Base-by-base conservation (phyloP, 1,139 yeast species). In the Diutina scorzettiae region DNA sequence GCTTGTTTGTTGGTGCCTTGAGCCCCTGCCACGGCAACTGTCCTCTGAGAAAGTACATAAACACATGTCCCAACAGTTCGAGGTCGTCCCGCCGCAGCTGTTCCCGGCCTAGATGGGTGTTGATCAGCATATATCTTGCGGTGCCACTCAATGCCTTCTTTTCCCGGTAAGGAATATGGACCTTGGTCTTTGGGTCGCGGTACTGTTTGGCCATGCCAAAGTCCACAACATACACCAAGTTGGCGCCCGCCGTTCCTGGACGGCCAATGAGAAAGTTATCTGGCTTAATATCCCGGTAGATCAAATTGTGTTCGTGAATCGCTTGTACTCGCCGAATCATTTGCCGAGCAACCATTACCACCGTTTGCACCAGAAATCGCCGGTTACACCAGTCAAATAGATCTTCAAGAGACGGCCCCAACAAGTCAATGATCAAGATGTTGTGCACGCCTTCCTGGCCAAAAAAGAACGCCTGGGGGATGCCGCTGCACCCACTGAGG, bases 311-410 rank as follows among this genome's bases (percentile, higher is more conserved):
- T 16, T 34, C 39, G 11, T 34, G 39, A 12, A 34, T 34, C 16
- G 27, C 28, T 14, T 34, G 39, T 7, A 34, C 39, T n/a, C 39
- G 27, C 4, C 39, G 27, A 23, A 34, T 34, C 39, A 34, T 34
- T 34, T 34, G 39, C 19, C 23, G 21, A 4, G 39, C 39, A 18
- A 34, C 27, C 54, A 78, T 84, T 19, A 80, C 79, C 40, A 80
- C 86, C 0, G 89, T 80, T 53, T 78, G 75, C 31, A 77, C 70
- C n/a, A 74, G 60, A 51, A 81, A 81, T 53, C 72, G 71, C 37
- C 91, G 68, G 16, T 81, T 81, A 62, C 91, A 81, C 91, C 89
- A 81, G 54, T 81, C 91, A 60, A 81, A 81, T 44, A 81, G 62
- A 56, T 81, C 91, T 55, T 81, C 89, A 46, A 81, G 64, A 1